Percentiles rank a stretch among this genome's conserved stretches.
Conservation (phyloP, 169 alveolate genomes). For the Perkinsus olseni region DNA sequence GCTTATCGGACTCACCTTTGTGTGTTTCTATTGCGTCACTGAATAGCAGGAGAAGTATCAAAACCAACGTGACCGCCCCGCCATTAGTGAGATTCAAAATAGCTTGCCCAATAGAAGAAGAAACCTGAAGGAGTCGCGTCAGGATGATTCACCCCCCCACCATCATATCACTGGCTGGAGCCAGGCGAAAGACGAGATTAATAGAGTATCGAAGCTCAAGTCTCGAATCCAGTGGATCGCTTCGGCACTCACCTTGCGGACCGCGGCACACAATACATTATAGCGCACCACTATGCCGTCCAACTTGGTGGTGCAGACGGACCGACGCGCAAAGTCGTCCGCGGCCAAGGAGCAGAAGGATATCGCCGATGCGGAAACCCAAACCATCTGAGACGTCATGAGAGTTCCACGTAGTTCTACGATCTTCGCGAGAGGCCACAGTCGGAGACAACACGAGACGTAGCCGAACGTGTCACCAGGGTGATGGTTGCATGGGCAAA, state of each 20-base stretch:
- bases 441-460: no score
- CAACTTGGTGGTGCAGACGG: background rate
- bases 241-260: background rate
- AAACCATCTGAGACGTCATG: background rate
- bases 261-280: background rate
- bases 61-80: background rate
- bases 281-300: background rate
- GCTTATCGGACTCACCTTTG: background rate
- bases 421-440: no score
- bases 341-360: background rate
- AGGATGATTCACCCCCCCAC: no score
- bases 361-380: background rate
- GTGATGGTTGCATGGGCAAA: background rate
- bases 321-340: background rate
- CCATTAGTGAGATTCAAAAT: background rate
- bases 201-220: no score
- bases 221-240: no score
- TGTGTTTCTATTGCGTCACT: background rate
- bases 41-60: background rate
- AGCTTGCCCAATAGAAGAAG: background rate
- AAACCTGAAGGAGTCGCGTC: background rate
- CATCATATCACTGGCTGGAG: background rate
- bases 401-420: no score
- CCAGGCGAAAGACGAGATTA: no score
- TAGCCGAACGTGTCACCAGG: no score